Evolutionary conservation across 1,139 yeast species (phyloP).

Genomic region (Yamadazyma pseudoaaseri): DNA sequence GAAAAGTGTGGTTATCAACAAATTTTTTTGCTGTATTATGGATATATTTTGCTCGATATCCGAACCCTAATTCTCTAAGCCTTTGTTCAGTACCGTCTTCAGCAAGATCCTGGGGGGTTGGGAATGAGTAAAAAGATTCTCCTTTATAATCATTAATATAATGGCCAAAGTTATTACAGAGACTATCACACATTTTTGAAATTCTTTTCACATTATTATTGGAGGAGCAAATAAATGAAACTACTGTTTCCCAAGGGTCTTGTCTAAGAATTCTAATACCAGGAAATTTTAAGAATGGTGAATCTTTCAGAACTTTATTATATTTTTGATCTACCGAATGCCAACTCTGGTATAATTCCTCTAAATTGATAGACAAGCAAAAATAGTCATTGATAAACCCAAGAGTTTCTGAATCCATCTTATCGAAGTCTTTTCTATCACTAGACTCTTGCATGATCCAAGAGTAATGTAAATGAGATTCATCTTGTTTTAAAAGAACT

Average conservation of each 20-base stretch:
- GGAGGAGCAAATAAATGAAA: slow-evolving; percentile 92
- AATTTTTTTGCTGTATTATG: slow-evolving; percentile 65
- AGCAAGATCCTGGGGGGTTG: slow-evolving; percentile 55
- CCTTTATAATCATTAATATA: slow-evolving; percentile 57
- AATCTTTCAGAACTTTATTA: slow-evolving; percentile 31
- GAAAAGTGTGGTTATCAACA: slow-evolving; percentile 34
- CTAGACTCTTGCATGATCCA: slow-evolving; percentile 20
- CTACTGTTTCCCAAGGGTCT: slow-evolving; percentile 94
- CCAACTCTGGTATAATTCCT: slow-evolving; percentile 64
- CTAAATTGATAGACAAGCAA: slow-evolving; percentile 56
- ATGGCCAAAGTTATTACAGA: slow-evolving; percentile 73
- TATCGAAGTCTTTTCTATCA: slow-evolving; percentile 3
- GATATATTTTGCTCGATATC: slow-evolving; percentile 89
- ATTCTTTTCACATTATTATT: slow-evolving; percentile 93
- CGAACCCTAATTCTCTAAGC: slow-evolving; percentile 70
- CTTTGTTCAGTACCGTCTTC: slow-evolving; percentile 38
- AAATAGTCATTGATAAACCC: slow-evolving; percentile 65
- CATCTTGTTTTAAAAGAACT: slow-evolving; percentile 52
- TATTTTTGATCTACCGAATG: slow-evolving; percentile 45
- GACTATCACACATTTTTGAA: slow-evolving; percentile 84
- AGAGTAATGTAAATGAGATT: slow-evolving; percentile 27
- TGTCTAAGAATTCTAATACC: slow-evolving; percentile 87
- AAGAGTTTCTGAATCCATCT: slow-evolving; percentile 29
- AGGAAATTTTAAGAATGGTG: slow-evolving; percentile 43
- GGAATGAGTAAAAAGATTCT: slow-evolving; percentile 68